A percentile compares a stretch with the other conserved stretches of the same genome.
These are phyloP conservation scores for Dactylellina sp. DNA, from an alignment of 2,329 filamentous ascomycete species.

Conservation along the genomic window DNA sequence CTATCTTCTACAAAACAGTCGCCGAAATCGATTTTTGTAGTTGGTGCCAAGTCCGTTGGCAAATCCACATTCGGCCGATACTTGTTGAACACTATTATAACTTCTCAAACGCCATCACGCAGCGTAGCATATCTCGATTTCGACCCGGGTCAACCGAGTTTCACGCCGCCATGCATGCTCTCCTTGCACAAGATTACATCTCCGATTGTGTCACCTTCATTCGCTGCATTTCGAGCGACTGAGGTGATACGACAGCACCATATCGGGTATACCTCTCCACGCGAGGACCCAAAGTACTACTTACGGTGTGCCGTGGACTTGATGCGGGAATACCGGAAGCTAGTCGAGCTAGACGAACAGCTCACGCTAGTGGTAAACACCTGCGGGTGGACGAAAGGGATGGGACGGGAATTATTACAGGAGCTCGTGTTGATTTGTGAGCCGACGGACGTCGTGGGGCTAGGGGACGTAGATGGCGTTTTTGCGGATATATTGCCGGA, in stretches of 20 bases:
- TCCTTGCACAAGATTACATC: conserved; percentile 73
- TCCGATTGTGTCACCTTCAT: conserved; percentile 75
- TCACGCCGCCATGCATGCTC: conserved; percentile 75
- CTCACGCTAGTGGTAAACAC: conserved; percentile 72
- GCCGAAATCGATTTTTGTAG: conserved; percentile 56
- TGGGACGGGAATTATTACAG: conserved; percentile 74
- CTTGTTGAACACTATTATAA: conserved; percentile 56
- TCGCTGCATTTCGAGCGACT: conserved; percentile 70
- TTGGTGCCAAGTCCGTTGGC: conserved; percentile 59
- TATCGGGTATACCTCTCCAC: conserved; percentile 74
- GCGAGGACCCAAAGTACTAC: conserved; percentile 76
- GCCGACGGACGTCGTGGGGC: conserved; percentile 72
- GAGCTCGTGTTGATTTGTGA: conserved; percentile 69
- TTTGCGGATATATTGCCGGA: conserved; percentile 39
- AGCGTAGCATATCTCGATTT: conserved; percentile 76
- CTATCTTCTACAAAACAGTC: conserved; percentile 41
- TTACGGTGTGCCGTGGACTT: conserved; percentile 74
- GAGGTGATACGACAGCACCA: conserved; percentile 72
- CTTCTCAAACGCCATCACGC: conserved; percentile 59
- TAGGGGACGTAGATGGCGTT: conserved; percentile 45
- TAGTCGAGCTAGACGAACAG: conserved; percentile 18
- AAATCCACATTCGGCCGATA: conserved; percentile 59
- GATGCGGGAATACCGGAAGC: conserved; percentile 68
- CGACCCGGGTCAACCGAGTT: conserved; percentile 82
- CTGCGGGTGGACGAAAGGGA: conserved; percentile 78